Base-by-base conservation (phyloP, 306 rosid species). In the Corylus heterophylla region DNA sequence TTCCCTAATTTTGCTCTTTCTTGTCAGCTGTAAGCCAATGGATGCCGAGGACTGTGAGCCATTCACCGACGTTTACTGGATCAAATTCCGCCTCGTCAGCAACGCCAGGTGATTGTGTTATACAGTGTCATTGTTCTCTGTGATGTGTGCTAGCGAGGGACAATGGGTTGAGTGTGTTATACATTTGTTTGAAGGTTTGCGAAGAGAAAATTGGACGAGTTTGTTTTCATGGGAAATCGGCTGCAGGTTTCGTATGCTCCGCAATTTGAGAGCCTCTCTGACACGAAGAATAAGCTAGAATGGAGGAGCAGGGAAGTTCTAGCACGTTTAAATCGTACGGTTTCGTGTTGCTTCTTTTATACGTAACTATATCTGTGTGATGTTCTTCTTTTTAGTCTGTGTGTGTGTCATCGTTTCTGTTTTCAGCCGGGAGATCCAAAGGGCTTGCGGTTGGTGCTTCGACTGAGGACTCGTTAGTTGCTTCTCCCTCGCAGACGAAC, bases 21-120 rank as follows among this genome's bases (percentile, higher is more conserved):
- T 84, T 5, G 72, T 80, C 79, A 90, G 97, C 83, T 91, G 92
- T 82, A 89, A 89, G 75, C 97, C 97, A 13, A 92, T 94, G 98
- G 98, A 94, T 83, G 97, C 86, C 10, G 97, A 89, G 81, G 95
- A 92, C 25, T 94, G 98, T 71, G 97, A 89, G 81, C 85, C 76
- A 81, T 94, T 72, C 86, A 94, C 98, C 18, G 97, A 94, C 83
- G 97, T 94, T 76, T 94, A 86, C 78, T 91, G 94, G 96, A 83
- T 94, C 68, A 90, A 94, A 79, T 92, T 94, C 70, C 89, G 79
- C 61, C 85, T 86, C 67, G 81, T 87, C 83, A 87, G 83, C 93
- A 94, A 86, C 85, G 97, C 98, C 85, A 92, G 92, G 98, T 92
- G 16, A 27, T 27, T 49, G 4, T 9, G 14, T 49, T 49, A 49